Evolutionary conservation across 2,329 filamentous ascomycete genomes (phyloP).

Genomic region (Trichoderma harzianum): DNA sequence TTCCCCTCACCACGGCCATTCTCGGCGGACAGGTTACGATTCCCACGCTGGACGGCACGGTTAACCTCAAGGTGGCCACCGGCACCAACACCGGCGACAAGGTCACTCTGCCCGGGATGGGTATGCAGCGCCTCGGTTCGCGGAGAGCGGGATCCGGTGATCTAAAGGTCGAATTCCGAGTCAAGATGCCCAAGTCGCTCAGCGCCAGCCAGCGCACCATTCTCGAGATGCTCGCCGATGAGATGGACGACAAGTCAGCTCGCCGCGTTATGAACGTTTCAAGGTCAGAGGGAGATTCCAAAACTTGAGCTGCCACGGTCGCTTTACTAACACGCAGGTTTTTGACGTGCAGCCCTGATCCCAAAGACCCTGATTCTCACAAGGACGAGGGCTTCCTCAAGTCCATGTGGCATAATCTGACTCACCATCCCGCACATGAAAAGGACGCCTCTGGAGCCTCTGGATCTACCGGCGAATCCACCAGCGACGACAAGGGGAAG

Average conservation of each 20-base stretch:
- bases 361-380: conserved; percentile 48
- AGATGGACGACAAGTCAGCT: conserved; percentile 89
- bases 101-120: conserved; percentile 84
- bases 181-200: conserved; percentile 92
- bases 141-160: conserved; percentile 71
- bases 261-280: conserved; percentile 85
- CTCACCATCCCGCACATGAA: conserved; percentile 64
- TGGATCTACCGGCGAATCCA: conserved; percentile 18
- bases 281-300: conserved; percentile 27
- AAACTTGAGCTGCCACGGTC: not conserved
- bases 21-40: conserved; percentile 87
- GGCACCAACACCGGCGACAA: conserved; percentile 91
- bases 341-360: conserved; percentile 8
- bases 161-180: conserved; percentile 89
- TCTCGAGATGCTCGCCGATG: conserved; percentile 92
- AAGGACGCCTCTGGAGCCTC: conserved; percentile 32
- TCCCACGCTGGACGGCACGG: conserved; percentile 85
- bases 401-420: conserved; percentile 88
- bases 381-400: conserved; percentile 89
- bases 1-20: conserved; percentile 89
- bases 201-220: conserved; percentile 88
- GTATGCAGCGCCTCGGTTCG: conserved; percentile 80
- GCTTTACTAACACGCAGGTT: not conserved
- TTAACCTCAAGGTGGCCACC: conserved; percentile 85
- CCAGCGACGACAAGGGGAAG: conserved; percentile 26